Conservation (phyloP, 345 rosid species). For the Brassica rapa region DNA sequence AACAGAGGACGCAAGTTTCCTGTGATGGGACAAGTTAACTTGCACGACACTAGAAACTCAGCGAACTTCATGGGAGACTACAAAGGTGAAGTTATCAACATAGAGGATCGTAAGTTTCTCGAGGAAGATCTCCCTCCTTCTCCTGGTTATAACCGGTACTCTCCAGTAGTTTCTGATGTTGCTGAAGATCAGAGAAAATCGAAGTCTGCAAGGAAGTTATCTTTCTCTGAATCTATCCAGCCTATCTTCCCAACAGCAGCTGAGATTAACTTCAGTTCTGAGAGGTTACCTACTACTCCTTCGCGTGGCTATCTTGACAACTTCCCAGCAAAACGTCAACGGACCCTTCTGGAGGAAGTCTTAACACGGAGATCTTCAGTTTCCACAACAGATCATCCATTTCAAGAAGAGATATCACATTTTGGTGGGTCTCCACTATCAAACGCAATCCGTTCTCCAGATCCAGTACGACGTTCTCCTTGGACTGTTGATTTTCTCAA, state of each 20-base stretch:
- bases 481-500: constrained; percentile 95
- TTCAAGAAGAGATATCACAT: constrained; percentile 54
- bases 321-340: constrained; percentile 41
- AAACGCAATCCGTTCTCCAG: constrained; percentile 58
- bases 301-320: constrained; percentile 34
- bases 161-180: constrained; percentile 47
- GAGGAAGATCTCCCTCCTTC: constrained; percentile 44
- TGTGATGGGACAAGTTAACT: background rate
- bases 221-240: constrained; percentile 45
- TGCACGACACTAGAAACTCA: constrained; percentile 38
- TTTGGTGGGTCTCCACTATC: constrained; percentile 61
- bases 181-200: constrained; percentile 50
- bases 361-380: constrained; percentile 45
- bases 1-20: constrained; percentile 36
- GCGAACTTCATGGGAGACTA: constrained; percentile 46
- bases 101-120: constrained; percentile 38
- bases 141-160: constrained; percentile 37
- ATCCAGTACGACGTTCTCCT: constrained; percentile 67
- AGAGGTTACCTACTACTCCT: constrained; percentile 37
- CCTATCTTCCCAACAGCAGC: constrained; percentile 51
- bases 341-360: constrained; percentile 46
- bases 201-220: constrained; percentile 54
- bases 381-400: constrained; percentile 41
- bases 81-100: constrained; percentile 61
- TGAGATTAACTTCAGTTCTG: constrained; percentile 49